Percentiles rank a stretch among this genome's conserved stretches.
phyloP scores from a whole-genome alignment of 2,329 filamentous ascomycete genomes.

The Cordyceps farinosa region DNA sequence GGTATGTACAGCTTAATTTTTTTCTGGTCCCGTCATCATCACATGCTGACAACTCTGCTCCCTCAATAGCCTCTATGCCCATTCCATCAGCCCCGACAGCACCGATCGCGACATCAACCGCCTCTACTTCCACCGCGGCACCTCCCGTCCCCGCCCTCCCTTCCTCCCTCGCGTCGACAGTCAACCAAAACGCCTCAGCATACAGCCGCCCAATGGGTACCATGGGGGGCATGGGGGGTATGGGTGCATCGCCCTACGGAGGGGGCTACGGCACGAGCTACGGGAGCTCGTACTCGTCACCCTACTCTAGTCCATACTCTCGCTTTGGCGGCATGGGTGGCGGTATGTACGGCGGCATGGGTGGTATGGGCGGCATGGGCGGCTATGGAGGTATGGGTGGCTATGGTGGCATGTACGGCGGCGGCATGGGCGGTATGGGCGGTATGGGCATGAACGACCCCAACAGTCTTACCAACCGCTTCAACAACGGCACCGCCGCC shows the following conservation, averaged over 20 bases:
- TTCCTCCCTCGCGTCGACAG: conserved; percentile 69
- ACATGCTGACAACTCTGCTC: conserved; percentile 25
- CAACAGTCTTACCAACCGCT: conserved; percentile 90
- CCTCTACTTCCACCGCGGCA: conserved; percentile 42
- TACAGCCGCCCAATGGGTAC: conserved; percentile 58
- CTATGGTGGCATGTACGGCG: conserved; percentile 42
- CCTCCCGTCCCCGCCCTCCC: conserved; percentile 80
- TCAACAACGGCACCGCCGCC: conserved; percentile 90
- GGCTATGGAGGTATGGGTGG: conserved; percentile 45
- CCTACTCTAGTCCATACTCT: conserved; percentile 28
- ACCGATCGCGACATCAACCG: conserved; percentile 28
- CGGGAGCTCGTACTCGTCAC: conserved; percentile 31
- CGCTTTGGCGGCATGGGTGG: conserved; percentile 47
- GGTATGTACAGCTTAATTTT: conserved; percentile 40
- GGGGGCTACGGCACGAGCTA: conserved; percentile 38
- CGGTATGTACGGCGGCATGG: conserved; percentile 30
- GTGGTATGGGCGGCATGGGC: conserved; percentile 47
- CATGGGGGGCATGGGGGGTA: conserved; percentile 40
- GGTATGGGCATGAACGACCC: conserved; percentile 64
- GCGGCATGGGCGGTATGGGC: conserved; percentile 28
- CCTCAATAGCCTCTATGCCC: conserved; percentile 38
- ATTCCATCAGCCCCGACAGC: conserved; percentile 38
- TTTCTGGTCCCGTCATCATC: conserved; percentile 18
- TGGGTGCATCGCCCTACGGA: conserved; percentile 33
- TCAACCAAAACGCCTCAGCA: conserved; percentile 83